Conservation (phyloP, 1,139 yeast genomes). For the Kodamaea arcana region DNA sequence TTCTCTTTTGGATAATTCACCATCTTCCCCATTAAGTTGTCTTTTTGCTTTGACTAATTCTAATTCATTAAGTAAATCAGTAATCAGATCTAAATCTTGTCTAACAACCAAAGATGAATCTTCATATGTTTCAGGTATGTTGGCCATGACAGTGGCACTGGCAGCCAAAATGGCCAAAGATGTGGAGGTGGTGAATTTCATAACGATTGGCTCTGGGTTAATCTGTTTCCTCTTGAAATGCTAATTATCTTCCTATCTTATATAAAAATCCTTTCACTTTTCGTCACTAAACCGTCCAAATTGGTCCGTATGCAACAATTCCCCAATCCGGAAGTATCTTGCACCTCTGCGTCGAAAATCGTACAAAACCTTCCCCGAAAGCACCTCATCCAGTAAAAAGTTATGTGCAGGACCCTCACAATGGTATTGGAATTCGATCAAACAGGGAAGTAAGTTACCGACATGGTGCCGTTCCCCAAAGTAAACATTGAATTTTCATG, state of each 20-base stretch:
- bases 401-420: background rate
- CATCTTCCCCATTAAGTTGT: constrained; percentile 13
- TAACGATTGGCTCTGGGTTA: constrained; percentile 1
- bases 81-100: constrained; percentile 17
- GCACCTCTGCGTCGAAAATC: background rate
- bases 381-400: background rate
- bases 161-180: constrained; percentile 27
- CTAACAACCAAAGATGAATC: constrained; percentile 8
- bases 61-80: constrained; percentile 20
- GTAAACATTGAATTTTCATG: too few relatives aligned
- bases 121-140: constrained; percentile 16
- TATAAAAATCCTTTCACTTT: too few relatives aligned
- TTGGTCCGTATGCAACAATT: background rate
- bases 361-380: background rate
- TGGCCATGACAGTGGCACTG: constrained; percentile 27
- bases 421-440: background rate
- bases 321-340: background rate
- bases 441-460: background rate
- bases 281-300: too few relatives aligned
- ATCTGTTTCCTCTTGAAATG: background rate
- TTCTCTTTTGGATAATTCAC: constrained; percentile 19
- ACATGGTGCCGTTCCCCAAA: too few relatives aligned
- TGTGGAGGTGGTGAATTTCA: constrained; percentile 29
- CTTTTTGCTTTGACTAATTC: constrained; percentile 24
- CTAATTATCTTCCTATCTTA: too few relatives aligned